Base-by-base conservation (phyloP, 23 red algal genomes). In the Pyropia haitanensis region DNA sequence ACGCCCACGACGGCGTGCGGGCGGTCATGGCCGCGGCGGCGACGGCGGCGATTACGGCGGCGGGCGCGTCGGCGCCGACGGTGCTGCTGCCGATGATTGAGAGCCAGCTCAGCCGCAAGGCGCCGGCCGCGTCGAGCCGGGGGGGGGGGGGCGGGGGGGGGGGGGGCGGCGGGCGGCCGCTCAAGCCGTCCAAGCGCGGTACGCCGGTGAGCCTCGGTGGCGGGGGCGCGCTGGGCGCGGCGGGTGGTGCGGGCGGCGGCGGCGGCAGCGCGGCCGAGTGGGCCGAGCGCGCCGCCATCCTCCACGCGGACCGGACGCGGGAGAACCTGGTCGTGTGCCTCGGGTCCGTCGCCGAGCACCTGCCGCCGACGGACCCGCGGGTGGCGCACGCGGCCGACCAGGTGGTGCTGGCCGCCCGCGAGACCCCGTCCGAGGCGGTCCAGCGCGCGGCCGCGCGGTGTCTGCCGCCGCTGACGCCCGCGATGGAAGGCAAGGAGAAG, bases 271-370 rank as follows among this genome's bases (percentile, higher is more conserved):
- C 16, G 5, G 39, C 39, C 39, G 39, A 46, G 10, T 46, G 29
- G 25, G 70, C 31, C 59, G 54, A 53, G 18, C 49, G 71, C 59
- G 86, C 79, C 5, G 86, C 71, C 25, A 58, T 89, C 70, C 49
- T 58, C 27, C 77, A 77, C 55, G 77, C 78, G 4, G 90, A 95
- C 68, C 18, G 72, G 51, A 75, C 75, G 24, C 67, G 71, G 7
- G 90, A 95, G 61, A 83, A 83, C 53, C 68, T 95, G 18, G 68
- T 95, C 14, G 78, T 88, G 63, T 95, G 81, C 50, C 67, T 95
- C 9, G 90, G 81, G 15, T 65, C 65, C 22, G 70, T 95, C 13
- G 90, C 90, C 54, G 58, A 58, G 14, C 75, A 76, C 63, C 75
- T 95, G 17, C 49, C 76, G 2, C 12, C 61, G 16, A 44, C 66